These are phyloP conservation scores for Xylaria nigripes DNA, from an alignment of 495 filamentous ascomycete species.

Conservation along the genomic window DNA sequence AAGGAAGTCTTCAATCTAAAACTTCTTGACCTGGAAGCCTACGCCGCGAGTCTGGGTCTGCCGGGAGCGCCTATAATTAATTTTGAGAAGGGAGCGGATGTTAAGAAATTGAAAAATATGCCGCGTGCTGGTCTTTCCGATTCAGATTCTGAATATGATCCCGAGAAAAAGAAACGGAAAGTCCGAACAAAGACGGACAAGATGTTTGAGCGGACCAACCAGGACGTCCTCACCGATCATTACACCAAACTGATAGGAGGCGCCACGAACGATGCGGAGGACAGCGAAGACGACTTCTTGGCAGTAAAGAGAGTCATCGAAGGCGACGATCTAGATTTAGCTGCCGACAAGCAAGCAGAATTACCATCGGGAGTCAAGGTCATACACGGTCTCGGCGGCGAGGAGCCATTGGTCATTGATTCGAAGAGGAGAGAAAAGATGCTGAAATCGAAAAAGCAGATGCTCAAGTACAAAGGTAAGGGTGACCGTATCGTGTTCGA, in stretches of 20 bases:
- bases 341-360: slow-evolving; percentile 21
- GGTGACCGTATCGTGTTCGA: slow-evolving; percentile 83
- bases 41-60: slow-evolving; percentile 74
- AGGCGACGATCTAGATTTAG: slow-evolving; percentile 39
- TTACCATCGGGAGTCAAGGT: slow-evolving; percentile 38
- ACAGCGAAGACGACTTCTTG: slow-evolving; percentile 69
- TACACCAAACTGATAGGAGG: slow-evolving; percentile 78
- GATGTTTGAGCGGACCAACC: slow-evolving; percentile 93
- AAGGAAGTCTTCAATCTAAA: slow-evolving; percentile 83
- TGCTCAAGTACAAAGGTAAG: slow-evolving; percentile 77
- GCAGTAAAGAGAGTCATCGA: slow-evolving; percentile 75
- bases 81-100: slow-evolving; percentile 79
- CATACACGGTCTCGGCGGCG: slow-evolving; percentile 43
- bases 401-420: slow-evolving; percentile 69
- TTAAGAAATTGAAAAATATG: slow-evolving; percentile 81
- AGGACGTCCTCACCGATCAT: slow-evolving; percentile 86
- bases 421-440: slow-evolving; percentile 90
- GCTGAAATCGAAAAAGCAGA: slow-evolving; percentile 86
- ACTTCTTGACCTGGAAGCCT: slow-evolving; percentile 74
- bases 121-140: slow-evolving; percentile 53
- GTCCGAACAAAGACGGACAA: slow-evolving; percentile 90
- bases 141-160: slow-evolving; percentile 35
- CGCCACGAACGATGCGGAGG: slow-evolving; percentile 40
- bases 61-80: slow-evolving; percentile 86
- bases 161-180: slow-evolving; percentile 50